Conservation (phyloP, 208 protist species). For the Porcisia deanei region DNA sequence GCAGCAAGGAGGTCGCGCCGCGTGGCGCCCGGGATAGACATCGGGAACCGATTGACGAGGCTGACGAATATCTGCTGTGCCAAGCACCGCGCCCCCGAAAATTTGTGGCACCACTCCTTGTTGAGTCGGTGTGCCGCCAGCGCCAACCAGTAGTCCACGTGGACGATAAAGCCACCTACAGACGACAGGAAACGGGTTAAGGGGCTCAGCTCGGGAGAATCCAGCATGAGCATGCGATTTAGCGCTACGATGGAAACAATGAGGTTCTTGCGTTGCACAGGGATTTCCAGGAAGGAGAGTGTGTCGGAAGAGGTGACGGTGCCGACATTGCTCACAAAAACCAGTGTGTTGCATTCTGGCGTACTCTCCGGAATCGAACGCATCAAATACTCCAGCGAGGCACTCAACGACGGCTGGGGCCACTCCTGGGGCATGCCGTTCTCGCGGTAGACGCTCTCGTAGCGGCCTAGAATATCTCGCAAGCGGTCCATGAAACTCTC, state of each 20-base stretch:
- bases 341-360: constrained; percentile 66
- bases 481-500: constrained; percentile 52
- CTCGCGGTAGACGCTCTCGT: constrained; percentile 70
- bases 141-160: constrained; percentile 84
- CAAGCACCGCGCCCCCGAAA: constrained; percentile 80
- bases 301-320: constrained; percentile 42
- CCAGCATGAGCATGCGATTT: constrained; percentile 59
- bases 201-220: constrained; percentile 59
- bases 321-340: constrained; percentile 69
- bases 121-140: constrained; percentile 65
- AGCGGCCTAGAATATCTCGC: constrained; percentile 42
- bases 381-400: constrained; percentile 71
- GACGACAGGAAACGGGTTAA: constrained; percentile 73
- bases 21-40: constrained; percentile 43
- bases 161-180: constrained; percentile 78
- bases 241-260: constrained; percentile 78
- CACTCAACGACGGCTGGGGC: constrained; percentile 56
- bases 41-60: constrained; percentile 77
- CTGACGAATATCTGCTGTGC: constrained; percentile 90
- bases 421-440: constrained; percentile 37
- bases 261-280: constrained; percentile 82
- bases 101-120: constrained; percentile 78
- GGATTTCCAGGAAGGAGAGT: constrained; percentile 65
- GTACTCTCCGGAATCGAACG: constrained; percentile 61
- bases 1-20: constrained; percentile 22